Evolutionary conservation across 352 stramenopile species (phyloP).

Genomic region (Globisporangium paroecandrum): DNA sequence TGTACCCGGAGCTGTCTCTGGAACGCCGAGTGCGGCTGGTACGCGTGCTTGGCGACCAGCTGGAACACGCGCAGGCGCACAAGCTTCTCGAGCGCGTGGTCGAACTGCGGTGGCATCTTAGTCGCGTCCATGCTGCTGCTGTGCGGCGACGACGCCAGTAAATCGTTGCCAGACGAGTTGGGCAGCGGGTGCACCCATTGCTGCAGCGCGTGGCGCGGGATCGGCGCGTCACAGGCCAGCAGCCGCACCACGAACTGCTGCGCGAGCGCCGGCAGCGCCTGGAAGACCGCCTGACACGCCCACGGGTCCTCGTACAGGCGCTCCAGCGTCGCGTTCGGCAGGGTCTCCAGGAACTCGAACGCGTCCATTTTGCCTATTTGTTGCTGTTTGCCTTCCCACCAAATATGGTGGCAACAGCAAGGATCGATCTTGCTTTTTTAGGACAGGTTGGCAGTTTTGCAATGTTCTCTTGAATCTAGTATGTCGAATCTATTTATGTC

Average conservation of each 20-base stretch:
- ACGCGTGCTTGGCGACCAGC: conserved; percentile 27
- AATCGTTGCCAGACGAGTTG: background rate
- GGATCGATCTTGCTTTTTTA: background rate
- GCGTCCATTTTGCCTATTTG: conserved; percentile 58
- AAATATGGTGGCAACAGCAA: background rate
- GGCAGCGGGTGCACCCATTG: conserved; percentile 64
- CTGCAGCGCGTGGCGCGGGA: conserved; percentile 52
- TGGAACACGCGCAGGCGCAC: conserved; percentile 59
- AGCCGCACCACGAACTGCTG: conserved; percentile 91
- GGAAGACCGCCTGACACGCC: conserved; percentile 88
- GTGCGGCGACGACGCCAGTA: background rate
- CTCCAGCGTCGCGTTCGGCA: conserved; percentile 69
- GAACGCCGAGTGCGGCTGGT: conserved; percentile 52
- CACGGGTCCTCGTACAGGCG: conserved; percentile 82
- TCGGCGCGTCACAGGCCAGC: conserved; percentile 51
- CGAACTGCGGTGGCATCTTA: conserved; percentile 51
- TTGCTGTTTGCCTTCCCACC: background rate
- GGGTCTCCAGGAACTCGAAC: conserved; percentile 85
- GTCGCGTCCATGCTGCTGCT: conserved; percentile 1
- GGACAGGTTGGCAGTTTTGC: background rate
- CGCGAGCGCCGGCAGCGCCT: conserved; percentile 77
- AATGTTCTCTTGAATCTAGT: background rate
- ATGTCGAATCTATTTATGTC: background rate
- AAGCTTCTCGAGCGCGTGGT: conserved; percentile 51
- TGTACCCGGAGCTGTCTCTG: conserved; percentile 59